Conservation (phyloP, 2,329 filamentous ascomycete species). For the Cladosporium velox region DNA sequence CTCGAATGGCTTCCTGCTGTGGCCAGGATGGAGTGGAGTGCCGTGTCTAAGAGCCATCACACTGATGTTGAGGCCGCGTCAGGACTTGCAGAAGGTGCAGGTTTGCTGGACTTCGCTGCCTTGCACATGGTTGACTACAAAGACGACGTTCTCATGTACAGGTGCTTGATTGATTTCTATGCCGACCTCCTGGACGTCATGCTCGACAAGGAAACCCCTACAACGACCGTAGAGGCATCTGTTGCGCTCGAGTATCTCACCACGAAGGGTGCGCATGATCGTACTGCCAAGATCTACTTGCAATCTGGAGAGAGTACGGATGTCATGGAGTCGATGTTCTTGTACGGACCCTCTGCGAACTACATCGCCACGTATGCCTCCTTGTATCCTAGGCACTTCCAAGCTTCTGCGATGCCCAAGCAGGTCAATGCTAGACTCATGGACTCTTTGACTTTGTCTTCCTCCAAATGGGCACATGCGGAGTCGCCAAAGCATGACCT, state of each 20-base stretch:
- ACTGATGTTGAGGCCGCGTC: conserved; percentile 52
- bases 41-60: conserved; percentile 54
- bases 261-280: conserved; percentile 52
- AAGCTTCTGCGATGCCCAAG: conserved; percentile 48
- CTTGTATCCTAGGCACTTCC: conserved; percentile 57
- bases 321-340: conserved; percentile 54
- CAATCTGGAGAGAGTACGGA: conserved; percentile 50
- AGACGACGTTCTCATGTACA: conserved; percentile 61
- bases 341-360: conserved; percentile 57
- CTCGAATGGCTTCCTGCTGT: conserved; percentile 59
- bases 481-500: conserved; percentile 59
- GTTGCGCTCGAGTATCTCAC: conserved; percentile 55
- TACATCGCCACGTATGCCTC: conserved; percentile 61
- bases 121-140: conserved; percentile 57
- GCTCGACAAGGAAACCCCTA: conserved; percentile 21
- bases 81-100: conserved; percentile 37
- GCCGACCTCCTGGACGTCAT: conserved; percentile 52
- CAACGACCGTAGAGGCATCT: conserved; percentile 18
- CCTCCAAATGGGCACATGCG: conserved; percentile 54
- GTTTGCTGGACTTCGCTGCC: conserved; percentile 58
- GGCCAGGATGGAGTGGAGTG: conserved; percentile 57
- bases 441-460: conserved; percentile 47
- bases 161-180: conserved; percentile 61
- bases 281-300: conserved; percentile 53
- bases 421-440: conserved; percentile 52